These are phyloP conservation scores for Biscutella laevigata DNA, from an alignment of 441 rosid species.

Conservation along the genomic window DNA sequence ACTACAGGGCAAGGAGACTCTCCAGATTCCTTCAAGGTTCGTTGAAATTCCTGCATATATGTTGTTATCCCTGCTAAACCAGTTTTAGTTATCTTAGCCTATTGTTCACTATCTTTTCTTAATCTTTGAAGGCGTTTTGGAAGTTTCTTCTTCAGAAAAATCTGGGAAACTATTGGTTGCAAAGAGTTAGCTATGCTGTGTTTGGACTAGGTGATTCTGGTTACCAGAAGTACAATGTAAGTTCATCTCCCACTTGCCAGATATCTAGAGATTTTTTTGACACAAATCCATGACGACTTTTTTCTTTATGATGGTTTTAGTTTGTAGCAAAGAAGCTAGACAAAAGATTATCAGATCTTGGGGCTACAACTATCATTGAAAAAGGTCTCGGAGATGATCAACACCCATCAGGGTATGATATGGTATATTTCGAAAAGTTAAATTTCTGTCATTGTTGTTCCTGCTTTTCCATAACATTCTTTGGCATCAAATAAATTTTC, in stretches of 20 bases:
- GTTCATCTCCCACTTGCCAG: constrained; percentile 7
- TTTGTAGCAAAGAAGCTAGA: constrained; percentile 95
- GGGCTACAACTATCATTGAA: constrained; percentile 57
- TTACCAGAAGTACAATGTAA: constrained; percentile 88
- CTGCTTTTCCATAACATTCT: not conserved
- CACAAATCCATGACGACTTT: constrained; percentile 3
- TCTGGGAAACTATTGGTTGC: constrained; percentile 55
- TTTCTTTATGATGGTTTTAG: constrained; percentile 38
- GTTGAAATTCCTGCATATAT: not conserved
- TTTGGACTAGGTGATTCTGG: constrained; percentile 93
- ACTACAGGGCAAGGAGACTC: constrained; percentile 95
- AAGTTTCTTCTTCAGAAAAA: constrained; percentile 69
- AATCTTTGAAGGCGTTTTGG: constrained; percentile 60
- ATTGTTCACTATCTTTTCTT: constrained; percentile 8
- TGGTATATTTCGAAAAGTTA: constrained; percentile 1
- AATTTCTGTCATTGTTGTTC: not conserved
- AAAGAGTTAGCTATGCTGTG: constrained; percentile 59
- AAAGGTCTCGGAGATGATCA: constrained; percentile 95
- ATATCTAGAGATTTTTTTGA: constrained; percentile 1
- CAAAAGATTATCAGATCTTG: constrained; percentile 80
- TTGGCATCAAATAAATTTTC: not conserved
- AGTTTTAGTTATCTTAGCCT: not conserved
- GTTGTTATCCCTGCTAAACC: not conserved
- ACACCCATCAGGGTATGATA: constrained; percentile 88
- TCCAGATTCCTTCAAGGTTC: constrained; percentile 80